Evolutionary conservation across 495 filamentous ascomycete species (phyloP).

Genomic region (Apiosordaria backusii): DNA sequence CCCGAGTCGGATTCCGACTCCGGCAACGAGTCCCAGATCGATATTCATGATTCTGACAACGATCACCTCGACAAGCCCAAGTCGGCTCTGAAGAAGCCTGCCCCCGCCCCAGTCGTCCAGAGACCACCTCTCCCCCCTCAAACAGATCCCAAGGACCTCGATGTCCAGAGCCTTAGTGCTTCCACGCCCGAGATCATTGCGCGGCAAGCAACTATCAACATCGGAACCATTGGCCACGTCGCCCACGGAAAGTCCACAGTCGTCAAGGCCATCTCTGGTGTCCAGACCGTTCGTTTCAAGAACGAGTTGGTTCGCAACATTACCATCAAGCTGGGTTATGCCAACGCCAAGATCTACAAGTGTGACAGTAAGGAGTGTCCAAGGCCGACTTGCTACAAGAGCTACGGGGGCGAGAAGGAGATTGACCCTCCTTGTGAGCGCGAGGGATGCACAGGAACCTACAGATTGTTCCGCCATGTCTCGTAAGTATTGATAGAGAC

Average conservation of each 20-base stretch:
- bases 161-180: slow-evolving; percentile 72
- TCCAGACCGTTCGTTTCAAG: slow-evolving; percentile 99
- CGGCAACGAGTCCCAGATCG: slow-evolving; percentile 43
- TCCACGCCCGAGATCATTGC: slow-evolving; percentile 94
- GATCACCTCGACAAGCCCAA: slow-evolving; percentile 43
- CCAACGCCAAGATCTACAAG: slow-evolving; percentile 99
- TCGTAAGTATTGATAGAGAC: slow-evolving; percentile 56
- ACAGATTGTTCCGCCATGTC: slow-evolving; percentile 80
- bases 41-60: slow-evolving; percentile 37
- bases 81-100: slow-evolving; percentile 47
- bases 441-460: slow-evolving; percentile 80
- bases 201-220: slow-evolving; percentile 97
- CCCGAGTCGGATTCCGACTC: slow-evolving; percentile 45
- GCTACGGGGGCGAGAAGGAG: slow-evolving; percentile 97
- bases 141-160: slow-evolving; percentile 81
- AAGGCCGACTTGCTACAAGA: slow-evolving; percentile 90
- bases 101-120: slow-evolving; percentile 37
- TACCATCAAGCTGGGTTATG: slow-evolving; percentile 98
- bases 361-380: slow-evolving; percentile 90
- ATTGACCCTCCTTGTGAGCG: slow-evolving; percentile 92
- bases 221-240: slow-evolving; percentile 97
- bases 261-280: slow-evolving; percentile 97
- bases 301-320: slow-evolving; percentile 98
- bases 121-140: slow-evolving; percentile 72
- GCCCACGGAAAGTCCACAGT: slow-evolving; percentile 98